Conservation (phyloP, 2,329 filamentous ascomycete genomes). For the Ascocoryne sarcoides region DNA sequence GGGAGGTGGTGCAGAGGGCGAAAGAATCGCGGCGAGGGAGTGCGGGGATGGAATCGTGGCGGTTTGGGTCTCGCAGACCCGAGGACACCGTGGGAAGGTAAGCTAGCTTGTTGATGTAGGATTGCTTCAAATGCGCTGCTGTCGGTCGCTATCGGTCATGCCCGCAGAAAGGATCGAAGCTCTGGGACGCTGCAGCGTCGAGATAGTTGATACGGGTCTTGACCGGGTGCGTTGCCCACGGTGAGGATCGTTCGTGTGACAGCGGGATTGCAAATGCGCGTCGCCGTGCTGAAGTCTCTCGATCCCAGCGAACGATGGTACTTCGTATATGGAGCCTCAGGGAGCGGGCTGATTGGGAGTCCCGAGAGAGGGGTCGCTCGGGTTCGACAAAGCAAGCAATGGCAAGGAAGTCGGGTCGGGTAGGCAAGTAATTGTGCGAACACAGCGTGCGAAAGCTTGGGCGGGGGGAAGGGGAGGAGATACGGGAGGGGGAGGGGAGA, state of each 20-base stretch:
- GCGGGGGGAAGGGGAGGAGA: no score
- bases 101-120: constrained; percentile 3
- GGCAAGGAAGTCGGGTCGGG: no score
- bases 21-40: constrained; percentile 29
- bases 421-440: no score
- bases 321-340: not conserved
- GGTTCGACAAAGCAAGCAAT: no score
- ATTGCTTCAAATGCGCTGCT: constrained; percentile 1
- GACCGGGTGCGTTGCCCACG: constrained; percentile 5
- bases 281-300: constrained; percentile 5
- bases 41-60: constrained; percentile 30
- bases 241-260: constrained; percentile 11
- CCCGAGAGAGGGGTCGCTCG: not conserved
- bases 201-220: constrained; percentile 5
- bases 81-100: constrained; percentile 5
- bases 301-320: not conserved
- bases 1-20: constrained; percentile 24
- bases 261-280: constrained; percentile 9
- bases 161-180: constrained; percentile 4
- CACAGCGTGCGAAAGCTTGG: no score
- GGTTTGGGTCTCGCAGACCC: constrained; percentile 25
- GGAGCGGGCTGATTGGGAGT: not conserved
- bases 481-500: no score
- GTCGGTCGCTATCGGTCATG: constrained; percentile 1
- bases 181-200: constrained; percentile 9